Evolutionary conservation across 805 yeast species (phyloP), one percentile per base, ranked within the genome.

Genomic region (Brettanomyces sp.): DNA sequence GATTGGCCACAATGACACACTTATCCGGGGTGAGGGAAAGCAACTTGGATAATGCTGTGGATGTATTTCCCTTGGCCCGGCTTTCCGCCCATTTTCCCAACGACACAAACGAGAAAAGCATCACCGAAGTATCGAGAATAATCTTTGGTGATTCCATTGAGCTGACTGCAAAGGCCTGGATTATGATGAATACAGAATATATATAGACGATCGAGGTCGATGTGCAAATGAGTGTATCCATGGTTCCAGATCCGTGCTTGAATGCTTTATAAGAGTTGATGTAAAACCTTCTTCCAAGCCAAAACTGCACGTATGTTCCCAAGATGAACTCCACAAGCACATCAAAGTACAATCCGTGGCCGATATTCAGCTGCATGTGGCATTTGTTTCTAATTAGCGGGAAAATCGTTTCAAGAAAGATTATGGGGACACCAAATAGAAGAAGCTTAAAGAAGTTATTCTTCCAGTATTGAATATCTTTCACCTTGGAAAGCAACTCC

Each of bases 41-140:
- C 39, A 93, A 71, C 52, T 80, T 79, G 0, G 96, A 83, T 37
- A 93, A 70, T 0, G 98, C 95, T 3, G 86, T 76, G 0, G 97
- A 86, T 0, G 98, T 93, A 48, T 85, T 87, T 4, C 98, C 95
- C 58, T 93, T 88, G 2, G 99, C 98, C 52, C 76, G 79, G 63
- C 85, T 86, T 59, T 93, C 99, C 22, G 90, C 68, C 76, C 86
- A 85, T 65, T 93, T 91, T 3, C 99, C 99, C 40, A 89, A 67
- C 7, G 93, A 76, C 25, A 93, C 89, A 62, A 89, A 93, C 4
- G 81, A 67, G 43, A 91, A 73, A 38, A 93, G 70, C 95, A 95
- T 87, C 13, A 82, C 79, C 1, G 88, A 74, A 0, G 98, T 89
- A 48, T 88, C 97, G 68, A 93, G 90, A 34, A 89, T 69, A 1